Evolutionary conservation across 768 basidiomycete species (phyloP).

Genomic region (Russula vinacea): DNA sequence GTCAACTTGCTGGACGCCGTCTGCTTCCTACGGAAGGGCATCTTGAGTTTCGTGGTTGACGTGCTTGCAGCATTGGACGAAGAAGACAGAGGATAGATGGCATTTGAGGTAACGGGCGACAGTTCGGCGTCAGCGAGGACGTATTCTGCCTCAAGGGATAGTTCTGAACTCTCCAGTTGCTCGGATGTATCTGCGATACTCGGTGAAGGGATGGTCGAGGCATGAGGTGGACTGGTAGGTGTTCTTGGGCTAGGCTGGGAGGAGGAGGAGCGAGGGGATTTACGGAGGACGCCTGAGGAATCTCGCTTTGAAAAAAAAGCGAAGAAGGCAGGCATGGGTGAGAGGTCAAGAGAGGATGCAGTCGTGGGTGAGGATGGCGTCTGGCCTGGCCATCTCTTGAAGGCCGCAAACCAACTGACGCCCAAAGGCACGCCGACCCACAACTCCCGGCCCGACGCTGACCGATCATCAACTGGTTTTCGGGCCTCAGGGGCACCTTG

Average conservation of each 20-base stretch:
- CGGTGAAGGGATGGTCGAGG: slow-evolving; percentile 17
- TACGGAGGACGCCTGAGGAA: neutral
- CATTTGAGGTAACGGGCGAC: slow-evolving; percentile 12
- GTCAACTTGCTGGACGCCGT: slow-evolving; percentile 31
- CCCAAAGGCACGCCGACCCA: neutral
- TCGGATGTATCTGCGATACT: slow-evolving; percentile 24
- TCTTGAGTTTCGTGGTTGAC: slow-evolving; percentile 45
- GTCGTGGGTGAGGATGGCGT: neutral
- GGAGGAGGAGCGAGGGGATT: neutral
- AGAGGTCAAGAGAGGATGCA: neutral
- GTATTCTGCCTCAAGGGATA: slow-evolving; percentile 28
- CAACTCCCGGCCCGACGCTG: neutral
- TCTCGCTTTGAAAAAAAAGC: slow-evolving; percentile 27
- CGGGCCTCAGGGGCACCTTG: neutral
- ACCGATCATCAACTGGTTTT: neutral
- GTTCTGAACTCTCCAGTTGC: slow-evolving; percentile 11
- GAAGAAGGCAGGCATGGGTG: neutral
- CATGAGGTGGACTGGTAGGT: neutral
- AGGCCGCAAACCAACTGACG: neutral
- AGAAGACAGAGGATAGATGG: slow-evolving; percentile 4
- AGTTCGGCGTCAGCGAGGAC: slow-evolving; percentile 26
- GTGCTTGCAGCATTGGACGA: slow-evolving; percentile 28
- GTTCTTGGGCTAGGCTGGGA: neutral
- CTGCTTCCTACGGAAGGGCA: slow-evolving; percentile 43
- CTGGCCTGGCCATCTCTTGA: neutral